Evolutionary conservation across 2,329 filamentous ascomycete species (phyloP).

Genomic region (Penicillium sp.): DNA sequence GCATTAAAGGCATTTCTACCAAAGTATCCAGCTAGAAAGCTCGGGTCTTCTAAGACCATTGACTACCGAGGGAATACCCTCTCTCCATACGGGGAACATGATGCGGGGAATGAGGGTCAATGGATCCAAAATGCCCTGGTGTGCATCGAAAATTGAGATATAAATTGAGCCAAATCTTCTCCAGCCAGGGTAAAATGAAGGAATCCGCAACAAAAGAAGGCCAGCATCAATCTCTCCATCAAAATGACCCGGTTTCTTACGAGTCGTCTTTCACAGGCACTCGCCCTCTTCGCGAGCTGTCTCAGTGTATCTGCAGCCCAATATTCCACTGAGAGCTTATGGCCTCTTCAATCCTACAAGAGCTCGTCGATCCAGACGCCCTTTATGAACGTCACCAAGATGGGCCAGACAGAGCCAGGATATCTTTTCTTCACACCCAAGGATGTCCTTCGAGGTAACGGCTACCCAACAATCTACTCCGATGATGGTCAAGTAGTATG

Average conservation of each 20-base stretch:
- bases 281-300: slow-evolving; percentile 17
- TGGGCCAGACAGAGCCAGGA: slow-evolving; percentile 34
- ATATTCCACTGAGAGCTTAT: slow-evolving; percentile 15
- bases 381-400: slow-evolving; percentile 31
- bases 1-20: background rate
- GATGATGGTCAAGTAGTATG: slow-evolving; percentile 40
- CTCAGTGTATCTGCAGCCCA: slow-evolving; percentile 10
- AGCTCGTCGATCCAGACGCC: slow-evolving; percentile 25
- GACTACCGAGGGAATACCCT: slow-evolving; percentile 1
- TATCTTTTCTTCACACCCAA: slow-evolving; percentile 34
- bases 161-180: background rate
- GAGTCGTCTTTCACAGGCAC: slow-evolving; percentile 8
- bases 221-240: background rate
- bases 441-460: slow-evolving; percentile 16
- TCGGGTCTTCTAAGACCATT: background rate
- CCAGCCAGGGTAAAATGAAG: background rate
- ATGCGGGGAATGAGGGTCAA: slow-evolving; percentile 3
- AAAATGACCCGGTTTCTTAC: slow-evolving; percentile 7
- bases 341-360: slow-evolving; percentile 32
- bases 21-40: background rate
- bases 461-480: slow-evolving; percentile 31
- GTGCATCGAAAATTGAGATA: background rate
- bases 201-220: background rate
- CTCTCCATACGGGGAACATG: background rate
- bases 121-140: background rate